Evolutionary conservation across 768 basidiomycete species (phyloP).

Genomic region (Psilocybe subaeruginosa): DNA sequence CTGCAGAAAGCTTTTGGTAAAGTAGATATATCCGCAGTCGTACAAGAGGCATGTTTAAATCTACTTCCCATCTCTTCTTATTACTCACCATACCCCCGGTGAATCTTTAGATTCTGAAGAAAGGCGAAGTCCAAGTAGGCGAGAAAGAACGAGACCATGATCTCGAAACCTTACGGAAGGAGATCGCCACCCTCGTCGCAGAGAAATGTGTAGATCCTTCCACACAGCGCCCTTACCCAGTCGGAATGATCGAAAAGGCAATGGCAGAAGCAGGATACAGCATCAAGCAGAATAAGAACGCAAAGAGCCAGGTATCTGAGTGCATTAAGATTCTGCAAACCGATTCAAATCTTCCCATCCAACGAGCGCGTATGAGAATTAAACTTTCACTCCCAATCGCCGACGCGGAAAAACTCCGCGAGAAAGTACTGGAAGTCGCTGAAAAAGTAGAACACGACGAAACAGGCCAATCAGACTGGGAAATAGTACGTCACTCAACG

Average conservation of each 20-base stretch:
- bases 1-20: conserved; percentile 92
- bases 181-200: conserved; percentile 93
- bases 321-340: conserved; percentile 84
- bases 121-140: conserved; percentile 95
- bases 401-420: conserved; percentile 70
- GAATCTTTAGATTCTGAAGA: conserved; percentile 76
- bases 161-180: conserved; percentile 75
- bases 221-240: conserved; percentile 88
- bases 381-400: conserved; percentile 72
- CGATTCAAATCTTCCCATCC: conserved; percentile 87
- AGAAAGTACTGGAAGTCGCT: conserved; percentile 70
- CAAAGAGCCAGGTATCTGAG: conserved; percentile 94
- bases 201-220: conserved; percentile 95
- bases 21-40: conserved; percentile 66
- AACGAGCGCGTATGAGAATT: conserved; percentile 92
- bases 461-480: conserved; percentile 76
- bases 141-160: conserved; percentile 97
- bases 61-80: neutral
- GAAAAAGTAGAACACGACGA: conserved; percentile 88
- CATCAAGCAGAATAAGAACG: conserved; percentile 84
- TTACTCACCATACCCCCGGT: neutral
- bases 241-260: conserved; percentile 96
- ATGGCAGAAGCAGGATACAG: conserved; percentile 96
- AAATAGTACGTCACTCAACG: conserved; percentile 61
- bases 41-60: conserved; percentile 67